These are phyloP conservation scores for Moesziomyces sp. DNA, from an alignment of 1,284 basidiomycete genomes.

Conservation along the genomic window DNA sequence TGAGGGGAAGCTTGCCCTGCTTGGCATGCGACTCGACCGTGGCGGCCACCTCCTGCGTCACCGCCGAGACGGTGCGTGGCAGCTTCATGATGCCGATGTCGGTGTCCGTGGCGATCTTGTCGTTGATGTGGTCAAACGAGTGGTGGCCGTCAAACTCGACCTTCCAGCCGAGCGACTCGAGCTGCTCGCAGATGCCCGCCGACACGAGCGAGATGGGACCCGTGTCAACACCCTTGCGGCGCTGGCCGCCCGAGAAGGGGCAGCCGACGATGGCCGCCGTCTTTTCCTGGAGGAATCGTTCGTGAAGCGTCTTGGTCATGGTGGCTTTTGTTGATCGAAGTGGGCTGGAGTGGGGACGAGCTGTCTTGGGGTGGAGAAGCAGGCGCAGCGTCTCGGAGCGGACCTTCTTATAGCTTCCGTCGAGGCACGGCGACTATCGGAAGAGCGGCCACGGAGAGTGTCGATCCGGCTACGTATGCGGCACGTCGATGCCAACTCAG, in stretches of 20 bases:
- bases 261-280: constrained; percentile 62
- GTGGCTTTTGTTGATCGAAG: neutral
- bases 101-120: constrained; percentile 44
- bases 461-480: constrained; percentile 10
- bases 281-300: constrained; percentile 51
- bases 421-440: neutral
- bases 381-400: neutral
- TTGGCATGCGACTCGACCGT: constrained; percentile 80
- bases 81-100: constrained; percentile 63
- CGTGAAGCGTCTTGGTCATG: constrained; percentile 43
- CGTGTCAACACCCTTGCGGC: constrained; percentile 62
- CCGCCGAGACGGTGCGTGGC: constrained; percentile 70
- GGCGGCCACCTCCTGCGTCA: constrained; percentile 81
- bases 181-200: constrained; percentile 61
- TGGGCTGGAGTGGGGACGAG: neutral
- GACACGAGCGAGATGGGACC: constrained; percentile 61
- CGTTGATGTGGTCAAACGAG: constrained; percentile 81
- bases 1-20: constrained; percentile 85
- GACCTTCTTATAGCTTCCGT: constrained; percentile 8
- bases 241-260: constrained; percentile 64
- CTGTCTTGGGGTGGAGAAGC: neutral
- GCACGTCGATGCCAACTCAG: too few species aligned
- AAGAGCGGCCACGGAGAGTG: constrained; percentile 2
- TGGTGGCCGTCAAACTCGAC: constrained; percentile 89
- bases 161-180: constrained; percentile 80